Evolutionary conservation across 305 asterid genomes (phyloP).

Genomic region (Rubia occidens): DNA sequence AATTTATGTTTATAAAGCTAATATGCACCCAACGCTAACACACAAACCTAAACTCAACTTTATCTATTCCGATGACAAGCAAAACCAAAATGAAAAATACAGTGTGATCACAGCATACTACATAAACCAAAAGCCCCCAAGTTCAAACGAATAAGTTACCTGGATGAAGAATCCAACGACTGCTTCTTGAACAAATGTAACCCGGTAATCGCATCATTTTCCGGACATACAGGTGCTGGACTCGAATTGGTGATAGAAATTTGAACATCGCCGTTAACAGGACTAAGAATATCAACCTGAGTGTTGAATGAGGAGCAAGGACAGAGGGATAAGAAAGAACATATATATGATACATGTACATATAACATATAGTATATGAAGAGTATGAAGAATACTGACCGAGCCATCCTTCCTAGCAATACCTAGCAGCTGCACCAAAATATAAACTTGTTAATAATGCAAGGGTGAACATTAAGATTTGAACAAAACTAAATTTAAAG

Average conservation of each 20-base stretch:
- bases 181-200: conserved; percentile 60
- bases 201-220: conserved; percentile 46
- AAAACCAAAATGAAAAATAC: neutral
- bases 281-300: conserved; percentile 73
- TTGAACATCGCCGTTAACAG: conserved; percentile 54
- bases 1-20: neutral
- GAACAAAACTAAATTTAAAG: neutral
- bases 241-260: conserved; percentile 37
- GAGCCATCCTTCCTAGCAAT: conserved; percentile 71
- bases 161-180: conserved; percentile 41
- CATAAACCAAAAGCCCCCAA: neutral
- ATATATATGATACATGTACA: neutral
- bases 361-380: neutral
- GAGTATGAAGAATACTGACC: conserved; percentile 35
- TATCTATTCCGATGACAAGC: neutral
- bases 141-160: conserved; percentile 26
- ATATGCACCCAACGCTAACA: neutral
- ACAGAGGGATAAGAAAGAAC: conserved; percentile 10
- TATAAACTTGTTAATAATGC: conserved; percentile 3
- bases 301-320: conserved; percentile 12
- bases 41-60: neutral
- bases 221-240: conserved; percentile 32
- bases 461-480: neutral
- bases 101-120: neutral
- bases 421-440: conserved; percentile 54